phyloP scores from a whole-genome alignment of 2,329 filamentous ascomycete species.

The Neonectria faginata region DNA sequence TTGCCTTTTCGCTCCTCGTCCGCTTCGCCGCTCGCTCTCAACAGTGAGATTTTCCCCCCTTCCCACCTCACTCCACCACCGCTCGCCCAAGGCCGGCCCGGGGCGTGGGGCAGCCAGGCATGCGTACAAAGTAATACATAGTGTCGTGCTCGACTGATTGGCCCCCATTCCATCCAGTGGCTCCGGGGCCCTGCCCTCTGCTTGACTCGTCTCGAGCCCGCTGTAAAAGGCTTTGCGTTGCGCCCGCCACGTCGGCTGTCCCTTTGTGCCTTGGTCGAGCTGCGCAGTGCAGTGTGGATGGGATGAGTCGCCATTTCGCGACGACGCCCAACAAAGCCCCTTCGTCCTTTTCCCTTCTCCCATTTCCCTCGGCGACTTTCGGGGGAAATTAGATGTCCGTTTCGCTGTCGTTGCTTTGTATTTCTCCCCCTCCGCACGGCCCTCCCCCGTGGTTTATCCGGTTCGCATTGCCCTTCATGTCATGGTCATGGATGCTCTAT shows the following conservation, averaged over 20 bases:
- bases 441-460: conserved; percentile 15
- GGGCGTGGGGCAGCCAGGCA: conserved; percentile 47
- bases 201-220: conserved; percentile 22
- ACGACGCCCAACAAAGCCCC: conserved; percentile 1
- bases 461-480: background rate
- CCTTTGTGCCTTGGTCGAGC: background rate
- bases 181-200: conserved; percentile 32
- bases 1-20: conserved; percentile 30
- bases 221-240: conserved; percentile 5
- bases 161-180: conserved; percentile 44
- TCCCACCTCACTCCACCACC: conserved; percentile 40
- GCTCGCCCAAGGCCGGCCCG: conserved; percentile 38
- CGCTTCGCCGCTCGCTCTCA: conserved; percentile 41
- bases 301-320: conserved; percentile 5
- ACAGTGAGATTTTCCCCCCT: conserved; percentile 44
- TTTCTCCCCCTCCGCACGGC: conserved; percentile 23
- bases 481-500: conserved; percentile 16
- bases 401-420: conserved; percentile 19
- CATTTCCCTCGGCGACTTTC: conserved; percentile 15
- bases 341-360: conserved; percentile 9
- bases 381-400: conserved; percentile 15
- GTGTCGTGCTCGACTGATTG: conserved; percentile 52
- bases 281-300: conserved; percentile 10
- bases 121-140: conserved; percentile 9
- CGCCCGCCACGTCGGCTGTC: conserved; percentile 21